Percentiles rank a stretch among this genome's conserved stretches.
These are phyloP conservation scores for Oryza officinalis DNA, from an alignment of 176 grass and related monocot genomes.

Conservation along the genomic window DNA sequence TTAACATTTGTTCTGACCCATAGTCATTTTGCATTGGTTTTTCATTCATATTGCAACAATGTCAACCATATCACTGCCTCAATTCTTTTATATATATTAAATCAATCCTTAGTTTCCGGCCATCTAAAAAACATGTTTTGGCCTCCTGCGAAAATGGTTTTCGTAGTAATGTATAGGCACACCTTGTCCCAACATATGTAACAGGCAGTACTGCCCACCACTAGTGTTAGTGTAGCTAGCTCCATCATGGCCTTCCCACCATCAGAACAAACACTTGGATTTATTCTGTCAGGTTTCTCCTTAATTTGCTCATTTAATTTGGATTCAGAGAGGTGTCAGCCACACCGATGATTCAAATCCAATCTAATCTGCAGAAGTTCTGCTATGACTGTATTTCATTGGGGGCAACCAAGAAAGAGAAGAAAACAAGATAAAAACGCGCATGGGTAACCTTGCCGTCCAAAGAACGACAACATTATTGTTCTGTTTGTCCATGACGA, in stretches of 20 bases:
- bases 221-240: not conserved
- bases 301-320: not conserved
- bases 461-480: conserved; percentile 34
- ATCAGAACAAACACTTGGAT: not conserved
- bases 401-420: not conserved
- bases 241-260: not conserved
- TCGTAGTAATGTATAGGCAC: not conserved
- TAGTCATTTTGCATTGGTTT: not conserved
- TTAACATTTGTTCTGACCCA: not conserved
- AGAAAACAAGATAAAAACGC: not conserved
- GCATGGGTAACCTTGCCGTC: not conserved
- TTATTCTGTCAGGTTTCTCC: not conserved
- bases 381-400: not conserved
- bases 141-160: too few relatives aligned
- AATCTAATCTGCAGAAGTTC: too few relatives aligned
- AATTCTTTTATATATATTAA: not conserved
- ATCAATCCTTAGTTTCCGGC: not conserved
- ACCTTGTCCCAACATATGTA: not conserved
- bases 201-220: not conserved
- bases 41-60: not conserved
- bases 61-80: not conserved
- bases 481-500: not conserved
- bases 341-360: not conserved
- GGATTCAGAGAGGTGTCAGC: not conserved
- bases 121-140: too few relatives aligned